Evolutionary conservation across 768 basidiomycete species (phyloP).

Genomic region (Hortiboletus campestris): DNA sequence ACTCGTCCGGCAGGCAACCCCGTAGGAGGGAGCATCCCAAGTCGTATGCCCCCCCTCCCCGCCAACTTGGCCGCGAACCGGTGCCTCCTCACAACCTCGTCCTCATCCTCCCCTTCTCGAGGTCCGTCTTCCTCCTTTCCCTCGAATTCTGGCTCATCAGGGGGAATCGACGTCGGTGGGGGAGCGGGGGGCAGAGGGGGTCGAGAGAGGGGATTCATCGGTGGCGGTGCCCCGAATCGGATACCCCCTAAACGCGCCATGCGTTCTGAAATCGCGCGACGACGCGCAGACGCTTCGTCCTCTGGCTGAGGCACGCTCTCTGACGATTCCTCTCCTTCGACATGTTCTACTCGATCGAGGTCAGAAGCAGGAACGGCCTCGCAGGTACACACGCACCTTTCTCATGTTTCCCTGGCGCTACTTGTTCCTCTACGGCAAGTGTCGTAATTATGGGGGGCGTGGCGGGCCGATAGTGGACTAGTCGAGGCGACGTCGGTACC

Average conservation of each 20-base stretch:
- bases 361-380: background rate
- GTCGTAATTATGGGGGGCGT: constrained; percentile 28
- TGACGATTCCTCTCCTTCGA: constrained; percentile 13
- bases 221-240: constrained; percentile 69
- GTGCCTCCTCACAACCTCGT: constrained; percentile 53
- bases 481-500: constrained; percentile 16
- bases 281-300: constrained; percentile 51
- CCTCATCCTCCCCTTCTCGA: constrained; percentile 37
- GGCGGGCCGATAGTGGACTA: constrained; percentile 9
- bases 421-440: constrained; percentile 9
- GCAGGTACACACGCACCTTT: constrained; percentile 2
- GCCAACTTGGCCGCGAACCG: constrained; percentile 55
- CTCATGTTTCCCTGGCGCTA: constrained; percentile 1
- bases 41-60: constrained; percentile 55
- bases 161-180: constrained; percentile 34
- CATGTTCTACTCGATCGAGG: background rate
- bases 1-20: constrained; percentile 21
- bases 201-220: constrained; percentile 34
- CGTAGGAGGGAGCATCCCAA: constrained; percentile 49
- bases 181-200: constrained; percentile 39
- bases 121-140: constrained; percentile 8
- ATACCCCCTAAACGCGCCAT: constrained; percentile 93
- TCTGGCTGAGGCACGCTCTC: constrained; percentile 21
- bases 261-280: constrained; percentile 83
- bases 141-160: constrained; percentile 23